A percentile compares a stretch with the other conserved stretches of the same genome.
Evolutionary conservation across 495 filamentous ascomycete species (phyloP).

Genomic region (Lichina pygmaea): DNA sequence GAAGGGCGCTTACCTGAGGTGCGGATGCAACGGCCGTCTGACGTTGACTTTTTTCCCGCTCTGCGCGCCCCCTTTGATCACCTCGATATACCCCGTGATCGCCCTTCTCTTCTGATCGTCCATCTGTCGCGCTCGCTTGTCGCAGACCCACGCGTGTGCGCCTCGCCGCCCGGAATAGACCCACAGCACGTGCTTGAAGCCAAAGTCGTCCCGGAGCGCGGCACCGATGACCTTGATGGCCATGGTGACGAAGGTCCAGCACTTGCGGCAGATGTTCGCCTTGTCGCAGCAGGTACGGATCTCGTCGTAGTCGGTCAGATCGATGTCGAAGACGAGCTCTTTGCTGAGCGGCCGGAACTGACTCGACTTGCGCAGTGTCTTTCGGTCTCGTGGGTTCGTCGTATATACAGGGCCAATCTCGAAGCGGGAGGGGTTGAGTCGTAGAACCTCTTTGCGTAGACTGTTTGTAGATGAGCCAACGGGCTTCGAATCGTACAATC

Average conservation of each 20-base stretch:
- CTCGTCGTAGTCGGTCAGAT: conserved; percentile 95
- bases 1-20: conserved; percentile 30
- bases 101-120: conserved; percentile 63
- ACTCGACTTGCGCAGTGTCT: conserved; percentile 47
- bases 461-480: conserved; percentile 13
- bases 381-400: conserved; percentile 81
- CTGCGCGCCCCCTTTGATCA: conserved; percentile 57
- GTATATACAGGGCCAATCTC: conserved; percentile 93
- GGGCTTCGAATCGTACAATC: not conserved
- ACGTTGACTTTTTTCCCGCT: conserved; percentile 73
- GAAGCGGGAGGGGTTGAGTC: conserved; percentile 72
- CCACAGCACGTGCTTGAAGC: conserved; percentile 91
- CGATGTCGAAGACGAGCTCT: conserved; percentile 95
- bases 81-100: conserved; percentile 65
- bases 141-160: conserved; percentile 96
- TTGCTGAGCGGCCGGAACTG: conserved; percentile 56
- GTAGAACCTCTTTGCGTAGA: conserved; percentile 72
- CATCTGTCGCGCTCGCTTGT: conserved; percentile 55
- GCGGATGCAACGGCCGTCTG: conserved; percentile 68
- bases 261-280: conserved; percentile 79
- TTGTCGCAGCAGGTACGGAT: conserved; percentile 85
- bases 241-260: conserved; percentile 94
- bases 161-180: conserved; percentile 93
- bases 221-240: conserved; percentile 80
- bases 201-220: conserved; percentile 75